Evolutionary conservation across 495 filamentous ascomycete species (phyloP).

Genomic region (Lasiosphaeria hispida): DNA sequence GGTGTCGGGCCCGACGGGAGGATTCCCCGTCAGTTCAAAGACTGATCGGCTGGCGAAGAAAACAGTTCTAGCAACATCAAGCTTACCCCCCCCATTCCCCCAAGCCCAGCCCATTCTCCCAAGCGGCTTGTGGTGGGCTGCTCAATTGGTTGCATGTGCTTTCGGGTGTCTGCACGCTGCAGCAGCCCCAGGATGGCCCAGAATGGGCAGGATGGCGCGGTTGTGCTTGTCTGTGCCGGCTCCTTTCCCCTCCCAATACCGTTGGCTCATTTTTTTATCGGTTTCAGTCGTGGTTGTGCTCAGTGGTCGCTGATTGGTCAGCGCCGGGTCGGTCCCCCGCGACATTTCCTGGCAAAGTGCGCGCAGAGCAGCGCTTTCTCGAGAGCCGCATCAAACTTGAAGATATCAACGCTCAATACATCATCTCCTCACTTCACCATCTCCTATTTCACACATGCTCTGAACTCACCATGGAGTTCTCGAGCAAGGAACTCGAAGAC

Average conservation of each 20-base stretch:
- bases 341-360: slow-evolving; percentile 14
- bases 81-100: too few species aligned
- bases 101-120: too few species aligned
- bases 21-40: too few species aligned
- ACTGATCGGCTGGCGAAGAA: too few species aligned
- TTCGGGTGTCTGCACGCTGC: slow-evolving; percentile 15
- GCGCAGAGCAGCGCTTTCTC: slow-evolving; percentile 4
- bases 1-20: too few species aligned
- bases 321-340: slow-evolving; percentile 8
- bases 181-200: slow-evolving; percentile 5
- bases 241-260: slow-evolving; percentile 9
- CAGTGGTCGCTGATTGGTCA: slow-evolving; percentile 21
- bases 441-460: neutral
- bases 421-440: neutral
- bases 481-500: slow-evolving; percentile 24
- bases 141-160: slow-evolving; percentile 21
- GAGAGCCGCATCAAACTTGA: slow-evolving; percentile 18
- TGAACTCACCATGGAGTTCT: slow-evolving; percentile 25
- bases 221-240: slow-evolving; percentile 23
- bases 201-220: slow-evolving; percentile 8
- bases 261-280: slow-evolving; percentile 28
- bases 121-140: slow-evolving; percentile 13
- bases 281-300: slow-evolving; percentile 18
- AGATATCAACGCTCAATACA: slow-evolving; percentile 19
- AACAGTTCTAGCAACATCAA: too few species aligned